Percentiles rank a stretch among this genome's conserved stretches.
Conservation (phyloP, 73 alveolate species). For the Uronychia setigera region DNA sequence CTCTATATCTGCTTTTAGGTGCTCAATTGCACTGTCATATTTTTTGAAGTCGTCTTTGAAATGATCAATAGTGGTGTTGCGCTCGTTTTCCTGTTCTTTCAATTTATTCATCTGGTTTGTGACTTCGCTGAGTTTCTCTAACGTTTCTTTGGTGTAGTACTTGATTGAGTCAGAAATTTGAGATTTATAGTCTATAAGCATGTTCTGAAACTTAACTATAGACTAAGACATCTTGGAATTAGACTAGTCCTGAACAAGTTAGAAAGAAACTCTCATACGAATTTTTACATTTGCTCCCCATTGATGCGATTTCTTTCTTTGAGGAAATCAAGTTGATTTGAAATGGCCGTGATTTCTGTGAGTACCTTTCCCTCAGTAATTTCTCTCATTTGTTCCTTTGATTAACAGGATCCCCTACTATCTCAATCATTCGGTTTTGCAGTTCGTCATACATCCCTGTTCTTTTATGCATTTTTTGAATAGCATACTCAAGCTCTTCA, state of each 20-base stretch:
- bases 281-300: neutral
- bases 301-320: neutral
- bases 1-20: neutral
- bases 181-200: neutral
- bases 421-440: neutral
- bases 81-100: neutral
- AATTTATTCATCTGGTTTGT: neutral
- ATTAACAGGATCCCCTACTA: neutral
- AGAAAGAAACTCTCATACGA: neutral
- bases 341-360: neutral
- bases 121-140: neutral
- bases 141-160: neutral
- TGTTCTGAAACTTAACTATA: neutral
- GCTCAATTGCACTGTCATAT: neutral
- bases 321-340: neutral
- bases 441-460: neutral
- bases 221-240: neutral
- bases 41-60: neutral
- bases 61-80: neutral
- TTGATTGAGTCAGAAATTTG: neutral
- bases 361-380: neutral
- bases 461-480: neutral
- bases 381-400: neutral
- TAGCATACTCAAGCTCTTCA: neutral
- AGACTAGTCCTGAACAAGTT: neutral